Base-by-base conservation (phyloP, 352 stramenopile species). In the Poterioochromonas sp. region DNA sequence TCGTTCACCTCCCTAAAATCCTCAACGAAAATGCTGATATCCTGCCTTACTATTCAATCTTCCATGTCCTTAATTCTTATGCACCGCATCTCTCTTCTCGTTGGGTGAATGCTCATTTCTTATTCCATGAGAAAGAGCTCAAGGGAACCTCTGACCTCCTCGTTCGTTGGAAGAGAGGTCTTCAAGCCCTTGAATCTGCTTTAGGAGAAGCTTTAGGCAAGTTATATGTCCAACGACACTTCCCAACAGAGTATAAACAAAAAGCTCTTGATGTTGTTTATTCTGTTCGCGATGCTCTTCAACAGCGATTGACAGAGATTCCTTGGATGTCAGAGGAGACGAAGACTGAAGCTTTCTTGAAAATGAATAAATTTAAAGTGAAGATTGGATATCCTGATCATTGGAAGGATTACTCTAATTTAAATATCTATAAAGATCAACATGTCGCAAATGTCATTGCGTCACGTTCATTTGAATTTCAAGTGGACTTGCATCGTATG, bases 281-380 rank as follows among this genome's bases (percentile, higher is more conserved):
- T 35, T 86, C 86, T 63, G 85, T 97, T 22, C 88, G 95, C 62
- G 64, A 83, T 12, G 87, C 89, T 12, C 84, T 97, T 78, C 81
- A 87, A 54, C 86, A 89, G 68, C 85, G 85, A 11, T 80, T 97
- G 5, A 85, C 84, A 5, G 85, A 90, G 32, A 83, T 94, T 8
- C 85, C 90, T 43, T 97, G 93, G 93, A 89, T 97, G 70, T 92
- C 92, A 15, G 83, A 85, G 0, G 76, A 81, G 5, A 97, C 93
- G 0, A 87, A 90, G 18, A 74, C 86, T 2, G 86, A 87, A 37
- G 92, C 91, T 18, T 77, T 92, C 29, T 86, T 90, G 58, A 97
- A 97, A 80, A 91, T 97, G 82, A 77, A 77, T 41, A 84, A 86
- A n/a, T 92, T 97, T 73, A 85, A 85, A 76, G 92, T 89, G 15